These are phyloP conservation scores for Talaromyces proteolyticus DNA, from an alignment of 495 filamentous ascomycete species.

Conservation along the genomic window DNA sequence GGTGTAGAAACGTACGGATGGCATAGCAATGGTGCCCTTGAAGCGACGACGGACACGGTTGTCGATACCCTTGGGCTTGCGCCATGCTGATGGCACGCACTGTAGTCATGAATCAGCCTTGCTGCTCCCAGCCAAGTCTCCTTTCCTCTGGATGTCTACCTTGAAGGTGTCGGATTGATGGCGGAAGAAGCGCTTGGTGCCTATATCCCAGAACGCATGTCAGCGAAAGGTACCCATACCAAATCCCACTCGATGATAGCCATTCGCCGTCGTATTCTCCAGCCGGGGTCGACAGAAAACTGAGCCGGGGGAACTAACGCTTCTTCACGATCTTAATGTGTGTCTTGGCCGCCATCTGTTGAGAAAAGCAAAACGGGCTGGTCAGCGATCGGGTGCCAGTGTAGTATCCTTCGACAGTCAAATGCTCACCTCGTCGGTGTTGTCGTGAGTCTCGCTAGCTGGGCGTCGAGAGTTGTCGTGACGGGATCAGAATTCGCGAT, in stretches of 20 bases:
- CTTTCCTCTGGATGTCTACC: slow-evolving; percentile 1
- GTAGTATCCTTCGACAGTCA: not conserved
- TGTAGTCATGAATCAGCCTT: slow-evolving; percentile 1
- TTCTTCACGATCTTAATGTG: slow-evolving; percentile 99
- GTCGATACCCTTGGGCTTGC: slow-evolving; percentile 99
- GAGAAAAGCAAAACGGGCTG: slow-evolving; percentile 1
- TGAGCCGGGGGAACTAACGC: slow-evolving; percentile 58
- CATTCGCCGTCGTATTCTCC: slow-evolving; percentile 4
- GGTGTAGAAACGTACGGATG: slow-evolving; percentile 84
- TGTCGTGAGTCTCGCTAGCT: slow-evolving; percentile 25
- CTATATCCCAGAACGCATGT: slow-evolving; percentile 36
- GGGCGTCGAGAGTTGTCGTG: slow-evolving; percentile 45
- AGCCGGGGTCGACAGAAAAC: slow-evolving; percentile 4
- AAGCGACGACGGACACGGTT: slow-evolving; percentile 86
- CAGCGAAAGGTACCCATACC: too few species aligned
- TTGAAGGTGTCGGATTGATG: slow-evolving; percentile 97
- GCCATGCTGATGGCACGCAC: slow-evolving; percentile 80
- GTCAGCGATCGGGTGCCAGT: not conserved
- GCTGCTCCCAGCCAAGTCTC: not conserved
- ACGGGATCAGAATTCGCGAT: slow-evolving; percentile 37
- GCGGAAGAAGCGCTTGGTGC: slow-evolving; percentile 85
- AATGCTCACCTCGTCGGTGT: slow-evolving; percentile 5
- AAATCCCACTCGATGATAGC: slow-evolving; percentile 8
- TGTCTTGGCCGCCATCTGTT: slow-evolving; percentile 97
- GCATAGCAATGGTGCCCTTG: slow-evolving; percentile 93